Conservation (phyloP, 495 filamentous ascomycete species). For the Daldinia caldariorum region DNA sequence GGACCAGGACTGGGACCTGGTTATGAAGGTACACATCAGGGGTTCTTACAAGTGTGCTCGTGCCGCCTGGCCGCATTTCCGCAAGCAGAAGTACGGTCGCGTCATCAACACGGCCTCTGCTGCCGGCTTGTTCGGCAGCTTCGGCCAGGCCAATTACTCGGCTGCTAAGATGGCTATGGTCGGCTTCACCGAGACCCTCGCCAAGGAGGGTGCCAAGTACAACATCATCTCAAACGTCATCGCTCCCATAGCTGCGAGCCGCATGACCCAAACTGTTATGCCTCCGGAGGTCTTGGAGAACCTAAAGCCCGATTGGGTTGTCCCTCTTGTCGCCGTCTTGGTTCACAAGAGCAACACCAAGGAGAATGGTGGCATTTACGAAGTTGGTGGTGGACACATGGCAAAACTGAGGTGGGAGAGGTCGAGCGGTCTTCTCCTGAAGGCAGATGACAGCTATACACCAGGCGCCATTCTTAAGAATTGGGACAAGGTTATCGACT, state of each 20-base stretch:
- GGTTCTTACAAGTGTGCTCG: slow-evolving; percentile 96
- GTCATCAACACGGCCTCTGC: slow-evolving; percentile 97
- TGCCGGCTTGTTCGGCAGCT: slow-evolving; percentile 93
- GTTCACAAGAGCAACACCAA: slow-evolving; percentile 86
- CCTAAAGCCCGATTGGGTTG: slow-evolving; percentile 95
- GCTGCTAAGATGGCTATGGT: slow-evolving; percentile 96
- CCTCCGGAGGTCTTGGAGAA: slow-evolving; percentile 89
- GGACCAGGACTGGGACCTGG: slow-evolving; percentile 94
- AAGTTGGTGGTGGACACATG: slow-evolving; percentile 91
- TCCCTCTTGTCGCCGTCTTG: slow-evolving; percentile 90
- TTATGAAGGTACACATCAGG: slow-evolving; percentile 92
- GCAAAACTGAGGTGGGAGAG: slow-evolving; percentile 97
- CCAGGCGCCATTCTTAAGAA: slow-evolving; percentile 86
- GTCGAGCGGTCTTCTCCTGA: slow-evolving; percentile 87
- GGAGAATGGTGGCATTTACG: slow-evolving; percentile 90
- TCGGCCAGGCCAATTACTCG: slow-evolving; percentile 97
- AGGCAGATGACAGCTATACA: slow-evolving; percentile 88
- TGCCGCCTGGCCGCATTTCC: slow-evolving; percentile 97
- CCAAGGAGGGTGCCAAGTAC: slow-evolving; percentile 97
- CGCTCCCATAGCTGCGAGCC: slow-evolving; percentile 93
- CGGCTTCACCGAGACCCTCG: slow-evolving; percentile 97
- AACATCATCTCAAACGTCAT: slow-evolving; percentile 98
- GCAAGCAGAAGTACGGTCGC: slow-evolving; percentile 97
- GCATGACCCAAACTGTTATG: slow-evolving; percentile 99
- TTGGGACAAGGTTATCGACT: slow-evolving; percentile 90